Evolutionary conservation across 805 yeast species (phyloP), one percentile per base, ranked within the genome.

Genomic region (Lipomyces chichibuensis): DNA sequence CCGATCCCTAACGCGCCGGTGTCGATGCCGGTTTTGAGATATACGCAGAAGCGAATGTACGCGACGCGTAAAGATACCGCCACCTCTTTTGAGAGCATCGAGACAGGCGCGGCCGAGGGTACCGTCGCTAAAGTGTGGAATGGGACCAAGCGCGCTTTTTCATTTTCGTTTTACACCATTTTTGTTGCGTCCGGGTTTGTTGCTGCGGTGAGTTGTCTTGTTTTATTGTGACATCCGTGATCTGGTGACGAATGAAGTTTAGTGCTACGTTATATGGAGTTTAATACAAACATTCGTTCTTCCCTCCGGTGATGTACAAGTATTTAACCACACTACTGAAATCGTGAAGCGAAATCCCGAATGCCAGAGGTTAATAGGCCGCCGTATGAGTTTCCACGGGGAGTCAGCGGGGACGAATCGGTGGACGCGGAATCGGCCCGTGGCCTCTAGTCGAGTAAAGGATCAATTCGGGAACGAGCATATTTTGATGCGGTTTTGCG

Each of bases 391-490:
- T 73, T 96, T 96, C 0, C 87, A 88, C 75, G 96, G 96, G 54
- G 92, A 88, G 69, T 77, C 82, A 7, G 77, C 85, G 1, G 55
- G 55, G 25, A 80, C 79, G 57, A 92, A 89, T 73, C 85, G 84
- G 72, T 91, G 97, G 96, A 88, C 92, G 2, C 85, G 96, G 79
- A 90, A 90, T 75, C 85, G 96, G 79, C 96, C 96, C 1, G 85
- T 89, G 37, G 64, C 60, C 29, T 78, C 82, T 14, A 84, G 89
- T 66, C 82, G 86, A 66, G 63, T 59, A 13, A 79, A 85, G 63
- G 94, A 88, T 54, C 83, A 84, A 70, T 89, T 88, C 65, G 94
- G 95, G 0, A 85, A 85, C 71, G 92, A 89, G 65, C 94, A 89
- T 72, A 80, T 89, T 74, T 82, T 86, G 66, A 88, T 91, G 91